phyloP scores from a whole-genome alignment of 73 alveolate genomes.

The Tetrahymena malaccensis region DNA sequence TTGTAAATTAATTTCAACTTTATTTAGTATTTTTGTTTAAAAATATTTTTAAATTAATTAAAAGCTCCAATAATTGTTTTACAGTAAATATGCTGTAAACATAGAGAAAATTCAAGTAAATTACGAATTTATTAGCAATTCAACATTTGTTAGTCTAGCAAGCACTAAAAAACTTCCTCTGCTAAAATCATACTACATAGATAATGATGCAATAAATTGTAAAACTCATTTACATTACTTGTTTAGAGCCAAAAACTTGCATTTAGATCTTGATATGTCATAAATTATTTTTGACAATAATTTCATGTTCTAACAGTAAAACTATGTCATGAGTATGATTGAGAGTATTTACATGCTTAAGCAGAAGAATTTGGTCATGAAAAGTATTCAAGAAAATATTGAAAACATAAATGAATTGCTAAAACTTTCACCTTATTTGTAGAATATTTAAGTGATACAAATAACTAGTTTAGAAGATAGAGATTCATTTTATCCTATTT shows the following conservation, averaged over 20 bases:
- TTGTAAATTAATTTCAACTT: neutral
- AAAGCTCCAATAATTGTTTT: neutral
- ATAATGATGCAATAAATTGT: neutral
- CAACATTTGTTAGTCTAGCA: neutral
- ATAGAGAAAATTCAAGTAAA: neutral
- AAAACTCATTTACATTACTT: neutral
- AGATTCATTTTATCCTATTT: neutral
- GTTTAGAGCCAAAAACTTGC: neutral
- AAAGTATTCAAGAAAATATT: neutral
- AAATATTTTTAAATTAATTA: too few species aligned
- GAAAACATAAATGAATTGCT: neutral
- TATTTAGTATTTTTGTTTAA: neutral
- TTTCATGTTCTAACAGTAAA: neutral
- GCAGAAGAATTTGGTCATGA: neutral
- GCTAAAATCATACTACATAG: neutral
- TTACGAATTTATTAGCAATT: neutral
- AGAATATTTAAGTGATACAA: neutral
- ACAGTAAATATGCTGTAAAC: neutral
- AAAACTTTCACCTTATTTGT: neutral
- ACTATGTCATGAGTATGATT: neutral
- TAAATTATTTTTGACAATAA: neutral
- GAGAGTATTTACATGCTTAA: neutral
- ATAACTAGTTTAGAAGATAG: neutral
- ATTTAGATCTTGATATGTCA: neutral
- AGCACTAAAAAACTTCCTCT: neutral